Conservation (phyloP, 495 filamentous ascomycete genomes). For the Daldinia childiae region DNA sequence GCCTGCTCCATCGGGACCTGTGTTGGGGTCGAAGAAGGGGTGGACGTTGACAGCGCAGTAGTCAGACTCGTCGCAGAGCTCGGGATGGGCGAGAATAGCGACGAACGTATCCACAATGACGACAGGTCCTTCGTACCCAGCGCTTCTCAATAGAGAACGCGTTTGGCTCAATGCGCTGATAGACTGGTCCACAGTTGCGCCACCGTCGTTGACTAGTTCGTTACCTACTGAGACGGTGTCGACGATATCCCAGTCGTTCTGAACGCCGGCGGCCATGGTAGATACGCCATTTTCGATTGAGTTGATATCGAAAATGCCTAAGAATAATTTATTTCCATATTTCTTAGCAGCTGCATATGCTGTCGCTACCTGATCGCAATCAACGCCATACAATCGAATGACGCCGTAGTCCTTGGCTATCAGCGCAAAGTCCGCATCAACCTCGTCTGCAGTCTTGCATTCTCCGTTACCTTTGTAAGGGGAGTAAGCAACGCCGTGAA, state of each 20-base stretch:
- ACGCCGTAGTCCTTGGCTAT: conserved; percentile 62
- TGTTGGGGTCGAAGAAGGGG: conserved; percentile 79
- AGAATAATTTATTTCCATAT: conserved; percentile 72
- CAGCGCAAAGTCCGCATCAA: conserved; percentile 68
- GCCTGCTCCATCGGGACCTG: conserved; percentile 67
- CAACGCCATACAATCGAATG: conserved; percentile 82
- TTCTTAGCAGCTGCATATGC: conserved; percentile 67
- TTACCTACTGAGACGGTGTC: conserved; percentile 82
- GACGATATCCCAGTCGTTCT: conserved; percentile 68
- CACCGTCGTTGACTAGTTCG: conserved; percentile 75
- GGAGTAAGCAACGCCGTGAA: conserved; percentile 74
- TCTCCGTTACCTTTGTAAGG: conserved; percentile 72
- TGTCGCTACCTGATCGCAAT: conserved; percentile 74
- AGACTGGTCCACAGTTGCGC: conserved; percentile 61
- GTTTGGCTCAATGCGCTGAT: conserved; percentile 64
- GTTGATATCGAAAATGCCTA: conserved; percentile 74
- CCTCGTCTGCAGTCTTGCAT: conserved; percentile 72
- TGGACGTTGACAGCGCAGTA: conserved; percentile 85
- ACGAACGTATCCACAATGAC: conserved; percentile 83
- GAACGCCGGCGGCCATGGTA: conserved; percentile 60
- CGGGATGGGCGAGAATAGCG: conserved; percentile 69
- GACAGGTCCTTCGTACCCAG: conserved; percentile 77
- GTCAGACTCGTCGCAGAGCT: conserved; percentile 76
- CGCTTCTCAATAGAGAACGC: conserved; percentile 62
- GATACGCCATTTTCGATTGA: conserved; percentile 63